A percentile compares a stretch with the other conserved stretches of the same genome.
Conservation (phyloP, 805 yeast species). For the Saccharomycopsis guyanensis region DNA sequence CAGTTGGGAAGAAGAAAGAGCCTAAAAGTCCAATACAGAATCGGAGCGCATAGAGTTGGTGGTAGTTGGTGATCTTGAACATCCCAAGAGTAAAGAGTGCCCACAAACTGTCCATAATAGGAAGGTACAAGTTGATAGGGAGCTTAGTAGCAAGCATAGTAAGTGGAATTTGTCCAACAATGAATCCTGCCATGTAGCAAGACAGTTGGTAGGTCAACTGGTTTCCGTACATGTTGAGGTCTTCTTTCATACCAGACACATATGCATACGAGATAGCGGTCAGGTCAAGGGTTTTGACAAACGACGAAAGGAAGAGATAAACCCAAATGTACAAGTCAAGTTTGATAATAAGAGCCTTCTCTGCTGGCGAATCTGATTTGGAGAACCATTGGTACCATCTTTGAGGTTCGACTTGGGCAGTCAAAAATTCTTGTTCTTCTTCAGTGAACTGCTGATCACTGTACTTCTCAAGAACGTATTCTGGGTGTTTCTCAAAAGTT, state of each 20-base stretch:
- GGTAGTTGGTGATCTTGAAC: conserved; percentile 10
- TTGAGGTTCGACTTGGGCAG: conserved; percentile 18
- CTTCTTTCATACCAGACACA: conserved; percentile 51
- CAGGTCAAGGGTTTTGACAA: conserved; percentile 45
- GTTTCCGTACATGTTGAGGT: conserved; percentile 33
- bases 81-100: conserved; percentile 17
- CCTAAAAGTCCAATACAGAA: conserved; percentile 31
- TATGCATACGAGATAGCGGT: conserved; percentile 44
- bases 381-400: conserved; percentile 45
- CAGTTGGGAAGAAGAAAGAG: conserved; percentile 29
- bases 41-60: conserved; percentile 27
- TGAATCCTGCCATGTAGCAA: conserved; percentile 23
- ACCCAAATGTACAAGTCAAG: conserved; percentile 24
- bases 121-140: conserved; percentile 22
- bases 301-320: conserved; percentile 32
- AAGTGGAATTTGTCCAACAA: conserved; percentile 25
- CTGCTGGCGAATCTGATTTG: conserved; percentile 15
- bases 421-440: neutral
- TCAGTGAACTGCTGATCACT: conserved; percentile 1
- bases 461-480: neutral
- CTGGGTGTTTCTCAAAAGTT: too few species aligned
- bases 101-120: conserved; percentile 23
- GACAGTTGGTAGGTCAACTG: conserved; percentile 29
- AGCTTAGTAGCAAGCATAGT: conserved; percentile 23
- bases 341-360: conserved; percentile 28